These are phyloP conservation scores for Hypoxylon sp. DNA, from an alignment of 2,329 filamentous ascomycete genomes.

Conservation along the genomic window DNA sequence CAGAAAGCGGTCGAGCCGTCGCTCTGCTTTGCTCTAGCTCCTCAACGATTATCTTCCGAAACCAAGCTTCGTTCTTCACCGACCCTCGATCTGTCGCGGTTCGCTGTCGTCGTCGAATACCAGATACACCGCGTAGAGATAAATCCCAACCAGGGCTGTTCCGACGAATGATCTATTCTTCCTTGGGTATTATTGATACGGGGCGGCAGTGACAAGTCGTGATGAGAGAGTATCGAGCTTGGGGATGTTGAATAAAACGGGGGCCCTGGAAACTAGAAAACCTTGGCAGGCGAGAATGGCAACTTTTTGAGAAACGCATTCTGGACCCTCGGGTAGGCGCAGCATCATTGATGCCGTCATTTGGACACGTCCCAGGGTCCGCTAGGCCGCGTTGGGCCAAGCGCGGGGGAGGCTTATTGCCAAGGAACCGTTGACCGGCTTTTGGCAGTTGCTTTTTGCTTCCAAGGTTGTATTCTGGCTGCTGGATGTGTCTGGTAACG, in stretches of 20 bases:
- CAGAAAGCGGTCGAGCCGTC: background rate
- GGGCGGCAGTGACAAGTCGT: slow-evolving; percentile 9
- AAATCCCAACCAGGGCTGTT: background rate
- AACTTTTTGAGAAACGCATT: slow-evolving; percentile 15
- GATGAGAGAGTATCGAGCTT: background rate
- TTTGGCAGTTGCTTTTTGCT: slow-evolving; percentile 4
- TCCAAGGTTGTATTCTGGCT: slow-evolving; percentile 4
- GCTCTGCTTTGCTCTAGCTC: background rate
- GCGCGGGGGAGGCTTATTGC: slow-evolving; percentile 27
- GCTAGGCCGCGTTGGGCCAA: slow-evolving; percentile 34
- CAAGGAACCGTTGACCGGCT: slow-evolving; percentile 15
- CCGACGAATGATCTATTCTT: background rate
- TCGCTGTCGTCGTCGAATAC: background rate
- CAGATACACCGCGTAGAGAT: background rate
- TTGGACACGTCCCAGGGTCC: slow-evolving; percentile 39
- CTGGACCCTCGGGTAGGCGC: slow-evolving; percentile 28
- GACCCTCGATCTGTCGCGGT: background rate
- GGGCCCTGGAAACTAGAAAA: slow-evolving; percentile 4
- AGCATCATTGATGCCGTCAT: slow-evolving; percentile 44
- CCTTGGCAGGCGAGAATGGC: slow-evolving; percentile 4
- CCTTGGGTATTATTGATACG: background rate
- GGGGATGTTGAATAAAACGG: background rate
- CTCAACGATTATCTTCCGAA: background rate
- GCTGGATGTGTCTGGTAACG: background rate
- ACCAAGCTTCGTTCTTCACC: slow-evolving; percentile 10